Conservation (phyloP, 345 rosid genomes). For the Camelina neglecta region DNA sequence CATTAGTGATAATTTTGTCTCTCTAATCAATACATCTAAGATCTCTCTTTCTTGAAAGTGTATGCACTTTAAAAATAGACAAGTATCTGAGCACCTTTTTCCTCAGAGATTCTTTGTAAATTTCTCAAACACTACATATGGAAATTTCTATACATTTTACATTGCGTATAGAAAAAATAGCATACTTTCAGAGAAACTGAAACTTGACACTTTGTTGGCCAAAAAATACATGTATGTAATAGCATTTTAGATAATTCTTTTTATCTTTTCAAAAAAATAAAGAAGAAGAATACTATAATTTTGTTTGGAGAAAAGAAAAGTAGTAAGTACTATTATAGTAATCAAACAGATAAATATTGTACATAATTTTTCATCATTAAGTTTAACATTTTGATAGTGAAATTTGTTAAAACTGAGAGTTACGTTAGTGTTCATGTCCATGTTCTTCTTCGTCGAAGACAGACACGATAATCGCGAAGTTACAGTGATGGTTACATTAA, state of each 20-base stretch:
- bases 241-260: neutral
- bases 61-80: neutral
- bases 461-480: neutral
- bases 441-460: neutral
- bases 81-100: slow-evolving; percentile 28
- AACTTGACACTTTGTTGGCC: slow-evolving; percentile 8
- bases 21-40: neutral
- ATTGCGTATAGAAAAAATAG: neutral
- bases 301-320: neutral
- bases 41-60: neutral
- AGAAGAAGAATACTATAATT: neutral
- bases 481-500: neutral
- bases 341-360: neutral
- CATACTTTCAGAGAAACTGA: slow-evolving; percentile 5
- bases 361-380: no score
- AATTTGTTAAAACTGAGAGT: neutral
- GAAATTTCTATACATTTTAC: slow-evolving; percentile 5
- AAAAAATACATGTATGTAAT: neutral
- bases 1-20: no score
- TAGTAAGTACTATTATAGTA: neutral
- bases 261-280: neutral
- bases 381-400: no score
- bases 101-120: slow-evolving; percentile 5
- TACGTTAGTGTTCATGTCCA: neutral
- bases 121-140: slow-evolving; percentile 12